Conservation (phyloP, 2,329 filamentous ascomycete genomes). For the Alternaria ethzedia region DNA sequence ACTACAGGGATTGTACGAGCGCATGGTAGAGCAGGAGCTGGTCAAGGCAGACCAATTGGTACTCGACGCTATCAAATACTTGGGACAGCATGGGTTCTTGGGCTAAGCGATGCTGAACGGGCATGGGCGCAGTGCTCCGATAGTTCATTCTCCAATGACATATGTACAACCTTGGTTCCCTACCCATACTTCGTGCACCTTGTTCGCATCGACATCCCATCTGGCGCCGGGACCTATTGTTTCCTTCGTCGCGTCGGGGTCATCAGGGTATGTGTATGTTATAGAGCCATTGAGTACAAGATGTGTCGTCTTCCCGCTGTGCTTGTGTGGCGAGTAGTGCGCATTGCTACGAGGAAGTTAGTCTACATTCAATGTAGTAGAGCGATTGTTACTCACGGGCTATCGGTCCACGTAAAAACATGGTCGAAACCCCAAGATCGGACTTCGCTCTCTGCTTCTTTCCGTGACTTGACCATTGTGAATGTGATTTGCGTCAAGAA, state of each 20-base stretch:
- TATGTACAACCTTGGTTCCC: slow-evolving; percentile 71
- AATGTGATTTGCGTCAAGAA: neutral
- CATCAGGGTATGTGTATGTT: slow-evolving; percentile 71
- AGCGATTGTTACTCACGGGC: slow-evolving; percentile 60
- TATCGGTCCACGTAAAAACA: slow-evolving; percentile 76
- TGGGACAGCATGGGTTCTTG: slow-evolving; percentile 53
- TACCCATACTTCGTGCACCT: slow-evolving; percentile 73
- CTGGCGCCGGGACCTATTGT: slow-evolving; percentile 67
- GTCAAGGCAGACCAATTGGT: slow-evolving; percentile 51
- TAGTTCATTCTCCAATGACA: slow-evolving; percentile 62
- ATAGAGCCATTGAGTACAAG: slow-evolving; percentile 69
- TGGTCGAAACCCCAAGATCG: slow-evolving; percentile 71
- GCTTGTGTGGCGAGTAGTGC: slow-evolving; percentile 72
- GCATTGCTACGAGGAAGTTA: slow-evolving; percentile 59
- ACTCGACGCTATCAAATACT: slow-evolving; percentile 55
- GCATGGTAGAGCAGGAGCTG: slow-evolving; percentile 54
- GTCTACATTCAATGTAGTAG: neutral
- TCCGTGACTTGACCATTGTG: slow-evolving; percentile 50
- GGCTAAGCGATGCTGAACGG: slow-evolving; percentile 20
- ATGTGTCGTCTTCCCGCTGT: slow-evolving; percentile 70
- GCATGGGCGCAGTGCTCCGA: neutral
- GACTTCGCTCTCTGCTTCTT: slow-evolving; percentile 66
- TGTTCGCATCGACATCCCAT: slow-evolving; percentile 69
- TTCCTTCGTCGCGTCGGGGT: slow-evolving; percentile 61
- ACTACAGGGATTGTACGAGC: slow-evolving; percentile 34